These are phyloP conservation scores for Pyrus bretschneideri DNA, from an alignment of 306 rosid genomes.

Conservation along the genomic window DNA sequence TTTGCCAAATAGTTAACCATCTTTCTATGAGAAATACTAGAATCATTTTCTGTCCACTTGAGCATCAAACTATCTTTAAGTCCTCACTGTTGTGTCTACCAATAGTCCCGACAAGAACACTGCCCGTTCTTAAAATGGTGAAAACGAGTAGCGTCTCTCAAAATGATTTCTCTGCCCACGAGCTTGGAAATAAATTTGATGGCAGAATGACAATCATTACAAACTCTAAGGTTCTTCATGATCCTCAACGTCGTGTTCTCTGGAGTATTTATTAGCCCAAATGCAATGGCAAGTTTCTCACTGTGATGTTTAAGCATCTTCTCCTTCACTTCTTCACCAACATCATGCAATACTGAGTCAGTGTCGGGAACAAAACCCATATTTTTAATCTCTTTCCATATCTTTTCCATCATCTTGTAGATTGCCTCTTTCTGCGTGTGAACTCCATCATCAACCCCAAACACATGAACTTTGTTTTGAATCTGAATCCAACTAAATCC, in stretches of 20 bases:
- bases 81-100: constrained; percentile 38
- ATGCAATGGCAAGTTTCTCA: constrained; percentile 80
- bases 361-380: constrained; percentile 62
- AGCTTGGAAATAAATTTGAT: constrained; percentile 83
- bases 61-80: background rate
- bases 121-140: constrained; percentile 77
- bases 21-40: background rate
- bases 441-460: constrained; percentile 67
- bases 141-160: constrained; percentile 74
- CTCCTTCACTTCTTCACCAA: constrained; percentile 72
- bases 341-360: constrained; percentile 62
- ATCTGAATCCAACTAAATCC: constrained; percentile 84
- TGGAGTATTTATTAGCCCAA: constrained; percentile 65
- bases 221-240: constrained; percentile 84
- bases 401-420: constrained; percentile 49
- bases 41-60: background rate
- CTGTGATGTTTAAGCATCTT: constrained; percentile 65
- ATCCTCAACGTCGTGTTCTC: constrained; percentile 53
- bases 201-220: constrained; percentile 79
- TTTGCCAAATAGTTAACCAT: background rate
- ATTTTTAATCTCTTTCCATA: constrained; percentile 77
- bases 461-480: constrained; percentile 59
- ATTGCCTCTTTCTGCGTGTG: constrained; percentile 74
- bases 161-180: constrained; percentile 67
- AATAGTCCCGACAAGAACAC: constrained; percentile 79